These are phyloP conservation scores for Solanum neorickii DNA, from an alignment of 257 asterid species.

Conservation along the genomic window DNA sequence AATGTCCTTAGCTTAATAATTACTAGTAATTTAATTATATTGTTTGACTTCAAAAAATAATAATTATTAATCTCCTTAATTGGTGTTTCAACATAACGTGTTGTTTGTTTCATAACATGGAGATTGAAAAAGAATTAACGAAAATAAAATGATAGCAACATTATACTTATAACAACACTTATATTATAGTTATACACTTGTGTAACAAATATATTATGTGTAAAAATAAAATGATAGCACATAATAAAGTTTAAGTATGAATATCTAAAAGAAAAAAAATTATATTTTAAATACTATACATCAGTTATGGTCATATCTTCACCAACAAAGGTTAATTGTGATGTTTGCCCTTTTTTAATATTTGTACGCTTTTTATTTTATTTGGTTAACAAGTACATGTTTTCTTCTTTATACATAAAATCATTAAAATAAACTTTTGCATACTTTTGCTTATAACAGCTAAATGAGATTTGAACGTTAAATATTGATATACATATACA, in stretches of 20 bases:
- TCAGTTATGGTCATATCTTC: not conserved
- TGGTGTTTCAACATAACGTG: not conserved
- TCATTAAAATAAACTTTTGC: too few relatives aligned
- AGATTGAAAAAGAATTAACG: not conserved
- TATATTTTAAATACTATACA: not conserved
- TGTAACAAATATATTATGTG: too few relatives aligned
- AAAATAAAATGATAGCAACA: too few relatives aligned
- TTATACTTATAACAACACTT: too few relatives aligned
- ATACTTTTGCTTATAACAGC: not conserved
- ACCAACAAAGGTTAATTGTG: not conserved
- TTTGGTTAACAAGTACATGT: not conserved
- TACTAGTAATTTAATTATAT: not conserved
- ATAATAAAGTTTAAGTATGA: too few relatives aligned
- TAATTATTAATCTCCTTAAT: not conserved
- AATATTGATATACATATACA: not conserved
- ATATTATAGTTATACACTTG: not conserved
- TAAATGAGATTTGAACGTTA: too few relatives aligned
- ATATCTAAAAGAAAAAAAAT: not conserved
- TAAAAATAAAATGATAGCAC: not conserved
- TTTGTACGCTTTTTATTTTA: not conserved
- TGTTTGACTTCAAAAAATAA: not conserved
- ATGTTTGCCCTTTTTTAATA: too few relatives aligned
- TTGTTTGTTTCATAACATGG: not conserved
- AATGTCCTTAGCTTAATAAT: not conserved
- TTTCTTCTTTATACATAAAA: not conserved